phyloP scores from a whole-genome alignment of 306 rosid genomes.

The Echinosophora koreensis region DNA sequence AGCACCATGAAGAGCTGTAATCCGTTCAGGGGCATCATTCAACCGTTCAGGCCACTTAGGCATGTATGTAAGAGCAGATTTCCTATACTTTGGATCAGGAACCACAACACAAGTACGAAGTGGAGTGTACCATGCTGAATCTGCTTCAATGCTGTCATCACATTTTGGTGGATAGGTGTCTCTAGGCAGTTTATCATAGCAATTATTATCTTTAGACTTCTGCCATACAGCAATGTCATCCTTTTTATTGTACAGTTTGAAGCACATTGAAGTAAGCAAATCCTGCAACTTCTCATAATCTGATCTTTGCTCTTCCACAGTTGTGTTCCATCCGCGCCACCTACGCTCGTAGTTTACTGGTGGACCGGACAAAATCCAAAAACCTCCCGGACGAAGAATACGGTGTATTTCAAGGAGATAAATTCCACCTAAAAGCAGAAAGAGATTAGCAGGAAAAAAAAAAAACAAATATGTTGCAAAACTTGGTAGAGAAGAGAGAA shows the following conservation, averaged over 20 bases:
- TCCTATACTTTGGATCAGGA: constrained; percentile 74
- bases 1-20: constrained; percentile 64
- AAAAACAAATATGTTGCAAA: neutral
- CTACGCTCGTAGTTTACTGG: constrained; percentile 88
- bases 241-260: constrained; percentile 84
- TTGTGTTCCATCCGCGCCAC: constrained; percentile 99
- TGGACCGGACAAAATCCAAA: constrained; percentile 96
- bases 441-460: neutral
- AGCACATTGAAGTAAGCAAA: constrained; percentile 85
- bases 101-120: constrained; percentile 82
- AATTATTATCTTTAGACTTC: constrained; percentile 68
- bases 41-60: constrained; percentile 88
- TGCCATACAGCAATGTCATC: constrained; percentile 98
- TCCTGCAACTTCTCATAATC: constrained; percentile 84
- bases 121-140: constrained; percentile 97
- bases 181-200: constrained; percentile 70
- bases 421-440: constrained; percentile 74
- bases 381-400: constrained; percentile 97
- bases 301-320: constrained; percentile 81
- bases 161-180: constrained; percentile 87
- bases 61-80: constrained; percentile 60
- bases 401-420: constrained; percentile 90
- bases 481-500: neutral
- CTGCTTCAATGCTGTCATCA: constrained; percentile 90
- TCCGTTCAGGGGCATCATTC: constrained; percentile 74